phyloP scores from a whole-genome alignment of 306 rosid genomes.

The Canavalia gladiata region DNA sequence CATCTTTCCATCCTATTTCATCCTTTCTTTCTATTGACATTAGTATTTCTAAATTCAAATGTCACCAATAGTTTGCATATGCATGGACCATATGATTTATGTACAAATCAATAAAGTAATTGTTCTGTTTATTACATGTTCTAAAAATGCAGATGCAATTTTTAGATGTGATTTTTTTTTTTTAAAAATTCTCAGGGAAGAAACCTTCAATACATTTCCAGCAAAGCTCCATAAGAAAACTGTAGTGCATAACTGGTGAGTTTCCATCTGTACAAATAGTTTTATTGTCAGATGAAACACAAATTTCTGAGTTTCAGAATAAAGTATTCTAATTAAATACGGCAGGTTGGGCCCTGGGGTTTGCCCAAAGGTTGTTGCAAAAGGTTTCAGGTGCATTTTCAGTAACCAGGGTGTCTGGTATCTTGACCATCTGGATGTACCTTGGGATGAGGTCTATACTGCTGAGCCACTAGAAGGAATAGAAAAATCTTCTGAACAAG shows the following conservation, averaged over 20 bases:
- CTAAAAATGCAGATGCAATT: constrained; percentile 30
- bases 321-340: constrained; percentile 22
- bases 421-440: constrained; percentile 95
- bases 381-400: constrained; percentile 94
- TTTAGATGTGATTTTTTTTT: constrained; percentile 40
- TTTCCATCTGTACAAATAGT: constrained; percentile 42
- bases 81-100: constrained; percentile 16
- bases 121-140: constrained; percentile 32
- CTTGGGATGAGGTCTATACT: constrained; percentile 74
- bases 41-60: constrained; percentile 13
- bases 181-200: constrained; percentile 75
- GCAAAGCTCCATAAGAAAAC: constrained; percentile 82
- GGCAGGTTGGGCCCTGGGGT: constrained; percentile 88
- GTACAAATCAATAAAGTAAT: background rate
- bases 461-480: constrained; percentile 93
- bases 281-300: constrained; percentile 33
- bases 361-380: constrained; percentile 84
- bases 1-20: background rate
- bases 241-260: constrained; percentile 92
- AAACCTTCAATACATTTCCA: constrained; percentile 86
- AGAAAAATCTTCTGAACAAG: constrained; percentile 59
- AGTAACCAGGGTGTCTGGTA: constrained; percentile 98
- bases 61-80: constrained; percentile 34
- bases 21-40: constrained; percentile 34
- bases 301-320: constrained; percentile 38